Conservation (phyloP, 2,329 filamentous ascomycete species). For the Colletotrichum ledebouriae region DNA sequence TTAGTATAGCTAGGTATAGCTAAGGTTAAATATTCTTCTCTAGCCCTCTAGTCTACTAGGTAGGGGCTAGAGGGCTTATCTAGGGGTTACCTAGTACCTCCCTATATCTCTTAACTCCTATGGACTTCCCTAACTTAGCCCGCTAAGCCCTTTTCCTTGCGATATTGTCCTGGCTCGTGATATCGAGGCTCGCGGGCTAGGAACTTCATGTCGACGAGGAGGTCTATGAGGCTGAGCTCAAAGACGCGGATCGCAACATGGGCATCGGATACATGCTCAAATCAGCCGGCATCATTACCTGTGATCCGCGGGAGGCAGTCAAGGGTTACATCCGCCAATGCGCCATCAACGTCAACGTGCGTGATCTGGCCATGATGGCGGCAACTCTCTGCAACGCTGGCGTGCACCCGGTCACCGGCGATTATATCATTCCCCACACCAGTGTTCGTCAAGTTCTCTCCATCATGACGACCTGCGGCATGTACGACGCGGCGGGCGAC, state of each 20-base stretch:
- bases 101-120: too few relatives aligned
- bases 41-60: too few relatives aligned
- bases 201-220: slow-evolving; percentile 53
- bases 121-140: too few relatives aligned
- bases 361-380: slow-evolving; percentile 56
- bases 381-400: slow-evolving; percentile 55
- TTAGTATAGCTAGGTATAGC: too few relatives aligned
- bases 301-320: slow-evolving; percentile 53
- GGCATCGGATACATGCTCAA: slow-evolving; percentile 57
- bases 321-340: slow-evolving; percentile 57
- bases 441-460: slow-evolving; percentile 56
- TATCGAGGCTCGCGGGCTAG: slow-evolving; percentile 53
- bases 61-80: too few relatives aligned
- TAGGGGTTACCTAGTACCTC: too few relatives aligned
- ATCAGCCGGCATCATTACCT: slow-evolving; percentile 53
- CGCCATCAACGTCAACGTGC: slow-evolving; percentile 57
- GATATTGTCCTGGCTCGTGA: too few relatives aligned
- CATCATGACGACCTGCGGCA: slow-evolving; percentile 58
- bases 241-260: slow-evolving; percentile 52
- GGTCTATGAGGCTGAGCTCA: slow-evolving; percentile 55
- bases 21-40: too few relatives aligned
- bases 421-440: slow-evolving; percentile 52
- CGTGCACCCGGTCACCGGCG: slow-evolving; percentile 51
- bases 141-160: too few relatives aligned
- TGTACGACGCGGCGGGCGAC: slow-evolving; percentile 69